These are phyloP conservation scores for Pythium aquatile DNA, from an alignment of 352 stramenopile species.

Conservation along the genomic window DNA sequence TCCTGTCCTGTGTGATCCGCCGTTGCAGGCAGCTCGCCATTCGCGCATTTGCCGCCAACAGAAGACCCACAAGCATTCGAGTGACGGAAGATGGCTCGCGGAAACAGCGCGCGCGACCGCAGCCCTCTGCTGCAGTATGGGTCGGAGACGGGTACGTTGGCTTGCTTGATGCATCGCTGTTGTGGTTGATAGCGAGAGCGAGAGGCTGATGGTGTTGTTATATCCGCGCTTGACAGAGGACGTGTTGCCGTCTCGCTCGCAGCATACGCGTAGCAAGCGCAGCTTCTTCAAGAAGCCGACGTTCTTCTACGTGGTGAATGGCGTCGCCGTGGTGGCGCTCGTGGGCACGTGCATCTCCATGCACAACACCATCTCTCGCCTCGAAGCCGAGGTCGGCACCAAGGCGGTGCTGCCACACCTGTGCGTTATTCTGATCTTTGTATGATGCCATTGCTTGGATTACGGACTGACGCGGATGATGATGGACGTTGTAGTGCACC, in stretches of 20 bases:
- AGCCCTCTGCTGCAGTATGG: slow-evolving; percentile 64
- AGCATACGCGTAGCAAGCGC: slow-evolving; percentile 7
- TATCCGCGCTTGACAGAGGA: slow-evolving; percentile 5
- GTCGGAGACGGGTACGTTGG: slow-evolving; percentile 34
- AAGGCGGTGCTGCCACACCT: slow-evolving; percentile 17
- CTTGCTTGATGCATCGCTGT: neutral
- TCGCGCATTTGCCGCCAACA: slow-evolving; percentile 21
- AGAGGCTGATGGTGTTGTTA: neutral
- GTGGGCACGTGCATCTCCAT: slow-evolving; percentile 66
- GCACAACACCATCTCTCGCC: slow-evolving; percentile 61
- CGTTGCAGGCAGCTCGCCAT: slow-evolving; percentile 8
- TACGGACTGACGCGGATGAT: slow-evolving; percentile 3
- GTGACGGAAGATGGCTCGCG: slow-evolving; percentile 10
- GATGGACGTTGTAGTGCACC: slow-evolving; percentile 13
- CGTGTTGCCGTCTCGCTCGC: slow-evolving; percentile 19
- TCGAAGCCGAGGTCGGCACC: slow-evolving; percentile 38
- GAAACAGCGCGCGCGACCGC: slow-evolving; percentile 35
- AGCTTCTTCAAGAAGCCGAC: slow-evolving; percentile 32
- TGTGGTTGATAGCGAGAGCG: neutral
- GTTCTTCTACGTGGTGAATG: slow-evolving; percentile 60
- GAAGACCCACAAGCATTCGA: slow-evolving; percentile 1
- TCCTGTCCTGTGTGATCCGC: neutral
- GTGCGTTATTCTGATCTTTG: neutral
- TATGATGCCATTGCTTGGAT: neutral
- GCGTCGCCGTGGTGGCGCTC: slow-evolving; percentile 51